Percentiles rank a stretch among this genome's conserved stretches.
Evolutionary conservation across 2,329 filamentous ascomycete genomes (phyloP).

Genomic region (Fusarium brachygibbosum): DNA sequence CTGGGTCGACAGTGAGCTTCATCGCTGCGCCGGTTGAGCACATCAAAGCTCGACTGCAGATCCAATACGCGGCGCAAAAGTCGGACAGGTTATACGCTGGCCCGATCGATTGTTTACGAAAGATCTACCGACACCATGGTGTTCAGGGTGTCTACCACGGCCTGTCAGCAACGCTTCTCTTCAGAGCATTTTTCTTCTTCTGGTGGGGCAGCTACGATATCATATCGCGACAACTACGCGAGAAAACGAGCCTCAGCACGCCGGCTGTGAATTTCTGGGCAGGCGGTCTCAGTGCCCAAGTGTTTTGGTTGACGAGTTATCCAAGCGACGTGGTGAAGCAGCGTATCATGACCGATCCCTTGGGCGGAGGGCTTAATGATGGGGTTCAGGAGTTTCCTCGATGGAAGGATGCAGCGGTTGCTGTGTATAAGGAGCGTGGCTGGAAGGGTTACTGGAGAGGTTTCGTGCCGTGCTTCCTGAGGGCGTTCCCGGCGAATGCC

Average conservation of each 20-base stretch:
- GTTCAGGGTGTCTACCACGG: slow-evolving; percentile 87
- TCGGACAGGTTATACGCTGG: slow-evolving; percentile 84
- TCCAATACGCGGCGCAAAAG: slow-evolving; percentile 90
- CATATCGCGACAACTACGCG: slow-evolving; percentile 76
- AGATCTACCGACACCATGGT: slow-evolving; percentile 79
- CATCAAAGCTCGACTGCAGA: slow-evolving; percentile 91
- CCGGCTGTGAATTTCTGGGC: slow-evolving; percentile 97
- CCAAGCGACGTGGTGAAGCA: slow-evolving; percentile 96
- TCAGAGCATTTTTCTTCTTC: slow-evolving; percentile 94
- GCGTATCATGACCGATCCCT: slow-evolving; percentile 93
- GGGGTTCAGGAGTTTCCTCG: slow-evolving; percentile 75
- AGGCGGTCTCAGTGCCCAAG: slow-evolving; percentile 89
- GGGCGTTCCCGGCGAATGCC: slow-evolving; percentile 96
- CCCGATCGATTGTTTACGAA: slow-evolving; percentile 84
- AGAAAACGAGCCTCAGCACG: slow-evolving; percentile 77
- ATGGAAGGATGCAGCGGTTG: slow-evolving; percentile 84
- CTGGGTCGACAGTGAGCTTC: slow-evolving; percentile 91
- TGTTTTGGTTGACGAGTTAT: slow-evolving; percentile 95
- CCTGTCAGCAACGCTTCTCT: slow-evolving; percentile 85
- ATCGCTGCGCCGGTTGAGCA: slow-evolving; percentile 96
- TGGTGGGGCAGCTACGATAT: slow-evolving; percentile 98
- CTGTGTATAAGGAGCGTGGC: slow-evolving; percentile 82
- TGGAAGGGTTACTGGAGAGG: slow-evolving; percentile 90
- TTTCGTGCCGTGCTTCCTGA: slow-evolving; percentile 91
- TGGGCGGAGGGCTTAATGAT: slow-evolving; percentile 78